Percentiles rank a stretch among this genome's conserved stretches.
Conservation (phyloP, 164 flowering plant genomes). For the Magnolia kwangsiensis region DNA sequence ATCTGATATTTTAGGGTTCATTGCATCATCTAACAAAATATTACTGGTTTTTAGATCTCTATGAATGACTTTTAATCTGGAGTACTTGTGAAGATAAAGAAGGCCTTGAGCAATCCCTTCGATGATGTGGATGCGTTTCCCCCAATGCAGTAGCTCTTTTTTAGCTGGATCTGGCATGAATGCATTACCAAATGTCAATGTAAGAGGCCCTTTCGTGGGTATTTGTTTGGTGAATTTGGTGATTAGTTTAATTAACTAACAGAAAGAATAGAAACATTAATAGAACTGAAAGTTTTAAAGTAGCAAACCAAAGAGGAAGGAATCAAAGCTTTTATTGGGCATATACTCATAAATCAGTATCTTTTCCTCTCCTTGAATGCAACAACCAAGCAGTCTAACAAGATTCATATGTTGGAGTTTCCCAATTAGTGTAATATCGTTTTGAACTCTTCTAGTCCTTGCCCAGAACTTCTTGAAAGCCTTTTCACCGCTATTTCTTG, state of each 20-base stretch:
- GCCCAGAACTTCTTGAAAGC: conserved; percentile 47
- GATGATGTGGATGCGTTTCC: conserved; percentile 28
- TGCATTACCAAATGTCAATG: neutral
- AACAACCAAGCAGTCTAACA: conserved; percentile 64
- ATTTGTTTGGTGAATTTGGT: neutral
- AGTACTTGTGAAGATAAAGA: conserved; percentile 46
- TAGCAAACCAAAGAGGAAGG: conserved; percentile 24
- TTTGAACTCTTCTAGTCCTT: conserved; percentile 72
- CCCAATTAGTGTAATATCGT: conserved; percentile 58
- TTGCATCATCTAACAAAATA: conserved; percentile 27
- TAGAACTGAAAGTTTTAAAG: neutral
- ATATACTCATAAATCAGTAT: conserved; percentile 70
- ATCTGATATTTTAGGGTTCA: conserved; percentile 48
- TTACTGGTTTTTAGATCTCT: conserved; percentile 49
- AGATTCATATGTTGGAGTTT: conserved; percentile 75
- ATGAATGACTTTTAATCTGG: conserved; percentile 36
- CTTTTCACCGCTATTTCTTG: conserved; percentile 46
- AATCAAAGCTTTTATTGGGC: conserved; percentile 76
- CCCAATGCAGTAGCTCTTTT: conserved; percentile 22
- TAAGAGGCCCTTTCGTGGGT: neutral
- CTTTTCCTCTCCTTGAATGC: conserved; percentile 62
- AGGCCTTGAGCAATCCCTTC: conserved; percentile 35
- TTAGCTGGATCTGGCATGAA: neutral
- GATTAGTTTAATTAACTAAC: neutral
- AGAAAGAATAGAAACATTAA: neutral